A percentile compares a stretch with the other conserved stretches of the same genome.
These are phyloP conservation scores for Xylaria sp. DNA, from an alignment of 2,329 filamentous ascomycete species.

Conservation along the genomic window DNA sequence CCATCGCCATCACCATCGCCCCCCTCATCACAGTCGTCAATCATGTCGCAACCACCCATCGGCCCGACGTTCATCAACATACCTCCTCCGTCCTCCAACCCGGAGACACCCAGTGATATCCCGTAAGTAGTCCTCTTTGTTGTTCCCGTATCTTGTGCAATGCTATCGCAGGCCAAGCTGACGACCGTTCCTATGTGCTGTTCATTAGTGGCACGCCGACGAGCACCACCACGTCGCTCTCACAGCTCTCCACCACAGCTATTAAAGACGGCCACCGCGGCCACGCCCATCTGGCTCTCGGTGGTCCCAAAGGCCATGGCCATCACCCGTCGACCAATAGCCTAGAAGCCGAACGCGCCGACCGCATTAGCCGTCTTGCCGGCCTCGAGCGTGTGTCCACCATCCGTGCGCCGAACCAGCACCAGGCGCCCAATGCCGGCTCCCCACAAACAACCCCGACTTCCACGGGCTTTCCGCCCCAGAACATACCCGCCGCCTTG, in stretches of 20 bases:
- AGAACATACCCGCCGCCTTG: slow-evolving; percentile 54
- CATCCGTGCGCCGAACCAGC: slow-evolving; percentile 64
- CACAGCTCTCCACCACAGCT: slow-evolving; percentile 89
- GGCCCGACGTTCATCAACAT: slow-evolving; percentile 82
- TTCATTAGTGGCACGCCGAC: slow-evolving; percentile 85
- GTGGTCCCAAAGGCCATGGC: slow-evolving; percentile 65
- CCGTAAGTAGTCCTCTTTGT: slow-evolving; percentile 70
- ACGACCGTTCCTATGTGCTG: slow-evolving; percentile 37
- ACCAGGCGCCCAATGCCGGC: slow-evolving; percentile 51
- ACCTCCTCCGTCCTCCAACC: slow-evolving; percentile 82
- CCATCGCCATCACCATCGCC: slow-evolving; percentile 25
- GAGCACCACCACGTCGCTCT: slow-evolving; percentile 90
- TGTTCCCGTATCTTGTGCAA: slow-evolving; percentile 8
- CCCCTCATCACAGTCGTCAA: slow-evolving; percentile 32
- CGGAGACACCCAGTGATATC: slow-evolving; percentile 87
- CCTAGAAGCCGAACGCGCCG: slow-evolving; percentile 90
- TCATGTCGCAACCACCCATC: slow-evolving; percentile 52
- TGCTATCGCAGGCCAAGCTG: slow-evolving; percentile 34
- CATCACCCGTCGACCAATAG: slow-evolving; percentile 74
- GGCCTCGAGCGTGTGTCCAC: slow-evolving; percentile 90
- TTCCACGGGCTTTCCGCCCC: slow-evolving; percentile 58
- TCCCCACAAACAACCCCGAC: slow-evolving; percentile 64
- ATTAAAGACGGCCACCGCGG: slow-evolving; percentile 97
- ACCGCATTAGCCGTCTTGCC: slow-evolving; percentile 92
- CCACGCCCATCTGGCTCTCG: slow-evolving; percentile 70